These are phyloP conservation scores for Phalaenopsis hybrid DNA, from an alignment of 116 monocot species.

Conservation along the genomic window DNA sequence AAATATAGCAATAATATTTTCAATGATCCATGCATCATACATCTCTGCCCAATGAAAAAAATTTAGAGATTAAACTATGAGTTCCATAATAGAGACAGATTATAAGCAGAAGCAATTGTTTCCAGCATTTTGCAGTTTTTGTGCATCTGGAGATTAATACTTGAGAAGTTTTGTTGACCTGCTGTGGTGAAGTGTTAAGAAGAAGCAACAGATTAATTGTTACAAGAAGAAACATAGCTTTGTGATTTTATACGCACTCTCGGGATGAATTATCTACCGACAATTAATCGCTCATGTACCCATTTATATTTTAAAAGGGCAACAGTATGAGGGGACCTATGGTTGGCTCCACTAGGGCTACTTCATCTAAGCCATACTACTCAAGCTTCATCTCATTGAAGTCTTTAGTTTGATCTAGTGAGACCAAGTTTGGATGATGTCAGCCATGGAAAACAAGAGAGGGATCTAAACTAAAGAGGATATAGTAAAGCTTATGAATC, in stretches of 20 bases:
- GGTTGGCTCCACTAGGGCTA: no score
- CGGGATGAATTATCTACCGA: neutral
- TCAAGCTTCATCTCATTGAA: neutral
- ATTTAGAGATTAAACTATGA: neutral
- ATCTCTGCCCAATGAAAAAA: neutral
- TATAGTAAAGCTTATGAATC: no score
- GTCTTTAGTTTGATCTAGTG: neutral
- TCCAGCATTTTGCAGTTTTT: neutral
- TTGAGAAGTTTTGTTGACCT: neutral
- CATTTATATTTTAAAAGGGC: neutral
- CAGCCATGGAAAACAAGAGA: neutral
- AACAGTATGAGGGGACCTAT: neutral
- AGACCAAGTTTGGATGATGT: neutral
- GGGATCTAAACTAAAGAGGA: no score
- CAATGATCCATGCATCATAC: neutral
- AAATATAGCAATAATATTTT: neutral
- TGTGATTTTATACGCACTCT: neutral
- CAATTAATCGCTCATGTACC: neutral
- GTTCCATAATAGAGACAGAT: neutral
- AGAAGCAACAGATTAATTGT: neutral
- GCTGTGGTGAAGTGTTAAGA: neutral
- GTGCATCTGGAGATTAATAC: neutral
- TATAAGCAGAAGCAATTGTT: neutral
- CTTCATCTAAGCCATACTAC: no score
- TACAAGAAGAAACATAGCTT: neutral